Conservation (phyloP, 2,329 filamentous ascomycete genomes). For the Pestalotiopsis sp. region DNA sequence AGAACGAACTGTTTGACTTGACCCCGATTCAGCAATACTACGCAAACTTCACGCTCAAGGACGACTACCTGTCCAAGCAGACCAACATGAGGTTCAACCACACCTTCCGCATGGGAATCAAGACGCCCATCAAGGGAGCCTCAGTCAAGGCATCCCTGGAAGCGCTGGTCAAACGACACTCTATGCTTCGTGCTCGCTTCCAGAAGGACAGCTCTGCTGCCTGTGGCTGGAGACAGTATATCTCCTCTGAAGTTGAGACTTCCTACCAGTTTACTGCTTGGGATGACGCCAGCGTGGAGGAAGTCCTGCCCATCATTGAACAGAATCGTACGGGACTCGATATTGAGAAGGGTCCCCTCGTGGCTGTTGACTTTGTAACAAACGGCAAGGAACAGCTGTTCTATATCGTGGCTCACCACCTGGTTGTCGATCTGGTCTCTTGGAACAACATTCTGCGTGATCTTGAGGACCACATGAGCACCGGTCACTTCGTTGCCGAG, state of each 20-base stretch:
- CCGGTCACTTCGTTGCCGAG: conserved; percentile 15
- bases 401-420: conserved; percentile 37
- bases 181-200: conserved; percentile 39
- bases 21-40: conserved; percentile 48
- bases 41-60: conserved; percentile 23
- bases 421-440: conserved; percentile 46
- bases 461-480: conserved; percentile 40
- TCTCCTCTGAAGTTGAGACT: not conserved
- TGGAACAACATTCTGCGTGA: conserved; percentile 49
- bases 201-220: not conserved
- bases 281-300: not conserved
- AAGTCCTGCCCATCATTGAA: conserved; percentile 6
- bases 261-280: not conserved
- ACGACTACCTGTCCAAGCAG: conserved; percentile 18
- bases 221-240: conserved; percentile 7
- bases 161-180: conserved; percentile 26
- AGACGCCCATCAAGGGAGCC: conserved; percentile 21
- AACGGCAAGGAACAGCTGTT: conserved; percentile 25
- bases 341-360: conserved; percentile 25
- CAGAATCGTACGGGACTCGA: conserved; percentile 18
- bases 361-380: conserved; percentile 27
- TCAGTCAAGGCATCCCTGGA: conserved; percentile 25
- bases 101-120: conserved; percentile 41
- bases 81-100: conserved; percentile 39
- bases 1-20: conserved; percentile 35